Conservation (phyloP, 208 protist genomes). For the Trypanosomatidae sp. region DNA sequence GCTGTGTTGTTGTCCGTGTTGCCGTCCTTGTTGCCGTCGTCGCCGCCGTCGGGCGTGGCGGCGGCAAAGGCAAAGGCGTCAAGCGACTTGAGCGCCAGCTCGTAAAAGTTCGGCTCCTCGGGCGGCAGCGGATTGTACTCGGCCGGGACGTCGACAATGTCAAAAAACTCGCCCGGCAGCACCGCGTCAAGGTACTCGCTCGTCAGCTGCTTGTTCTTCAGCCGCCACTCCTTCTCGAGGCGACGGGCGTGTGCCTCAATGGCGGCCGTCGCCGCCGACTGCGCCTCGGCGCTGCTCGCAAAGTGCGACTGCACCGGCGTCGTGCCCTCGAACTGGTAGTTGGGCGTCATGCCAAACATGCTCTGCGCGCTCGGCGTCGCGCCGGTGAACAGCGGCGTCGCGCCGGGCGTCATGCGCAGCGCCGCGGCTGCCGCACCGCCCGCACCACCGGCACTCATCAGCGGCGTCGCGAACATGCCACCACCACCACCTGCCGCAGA, state of each 20-base stretch:
- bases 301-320: constrained; percentile 80
- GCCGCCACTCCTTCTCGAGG: constrained; percentile 70
- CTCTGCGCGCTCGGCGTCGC: constrained; percentile 22
- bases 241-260: constrained; percentile 65
- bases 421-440: constrained; percentile 10
- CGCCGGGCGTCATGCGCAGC: constrained; percentile 7
- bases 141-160: constrained; percentile 43
- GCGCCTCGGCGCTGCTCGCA: constrained; percentile 18
- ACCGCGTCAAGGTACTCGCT: constrained; percentile 57
- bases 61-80: constrained; percentile 31
- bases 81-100: constrained; percentile 50
- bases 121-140: constrained; percentile 70
- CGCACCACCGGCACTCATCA: not conserved
- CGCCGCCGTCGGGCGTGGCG: constrained; percentile 11
- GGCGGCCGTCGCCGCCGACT: constrained; percentile 46
- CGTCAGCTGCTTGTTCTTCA: constrained; percentile 79
- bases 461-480: not conserved
- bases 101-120: constrained; percentile 86
- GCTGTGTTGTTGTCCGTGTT: constrained; percentile 7
- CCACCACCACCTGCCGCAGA: constrained; percentile 6
- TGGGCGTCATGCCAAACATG: constrained; percentile 61
- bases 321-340: constrained; percentile 74
- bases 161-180: constrained; percentile 59
- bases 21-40: constrained; percentile 1
- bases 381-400: constrained; percentile 36